Conservation (phyloP, 352 stramenopile genomes). For the Discostella stelligera region DNA sequence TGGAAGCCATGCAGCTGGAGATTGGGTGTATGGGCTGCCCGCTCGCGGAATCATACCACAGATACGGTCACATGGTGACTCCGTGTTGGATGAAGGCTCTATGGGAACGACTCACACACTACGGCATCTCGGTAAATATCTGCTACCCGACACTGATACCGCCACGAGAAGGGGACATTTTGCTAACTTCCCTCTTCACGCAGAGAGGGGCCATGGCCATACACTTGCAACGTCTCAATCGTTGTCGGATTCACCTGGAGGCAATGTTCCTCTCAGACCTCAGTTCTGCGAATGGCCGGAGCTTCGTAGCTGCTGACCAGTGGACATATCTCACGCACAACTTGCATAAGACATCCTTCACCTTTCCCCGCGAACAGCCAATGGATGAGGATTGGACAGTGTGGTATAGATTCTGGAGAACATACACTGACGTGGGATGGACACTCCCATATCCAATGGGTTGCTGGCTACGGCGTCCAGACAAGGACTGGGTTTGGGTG, state of each 20-base stretch:
- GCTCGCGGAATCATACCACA: background rate
- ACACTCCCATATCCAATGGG: too few species aligned
- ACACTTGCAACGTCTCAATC: too few species aligned
- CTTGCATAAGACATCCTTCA: background rate
- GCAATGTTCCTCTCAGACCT: background rate
- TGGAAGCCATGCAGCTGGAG: conserved; percentile 16
- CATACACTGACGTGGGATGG: background rate
- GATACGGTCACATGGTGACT: background rate
- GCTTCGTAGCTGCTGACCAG: too few species aligned
- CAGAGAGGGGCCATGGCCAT: too few species aligned
- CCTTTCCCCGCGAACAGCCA: background rate
- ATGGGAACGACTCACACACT: background rate
- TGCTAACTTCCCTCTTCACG: too few species aligned
- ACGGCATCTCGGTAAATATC: too few species aligned
- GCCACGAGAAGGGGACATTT: too few species aligned
- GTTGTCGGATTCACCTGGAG: background rate
- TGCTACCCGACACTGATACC: too few species aligned
- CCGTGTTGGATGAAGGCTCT: background rate
- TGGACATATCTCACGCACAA: background rate
- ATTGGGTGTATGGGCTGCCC: background rate
- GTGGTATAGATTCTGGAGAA: background rate
- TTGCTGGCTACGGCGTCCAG: too few species aligned
- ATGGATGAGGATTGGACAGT: background rate
- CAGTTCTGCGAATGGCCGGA: background rate
- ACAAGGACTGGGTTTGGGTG: too few species aligned